phyloP scores from a whole-genome alignment of 2,329 filamentous ascomycete genomes.

The Aureobasidium leucospermi region DNA sequence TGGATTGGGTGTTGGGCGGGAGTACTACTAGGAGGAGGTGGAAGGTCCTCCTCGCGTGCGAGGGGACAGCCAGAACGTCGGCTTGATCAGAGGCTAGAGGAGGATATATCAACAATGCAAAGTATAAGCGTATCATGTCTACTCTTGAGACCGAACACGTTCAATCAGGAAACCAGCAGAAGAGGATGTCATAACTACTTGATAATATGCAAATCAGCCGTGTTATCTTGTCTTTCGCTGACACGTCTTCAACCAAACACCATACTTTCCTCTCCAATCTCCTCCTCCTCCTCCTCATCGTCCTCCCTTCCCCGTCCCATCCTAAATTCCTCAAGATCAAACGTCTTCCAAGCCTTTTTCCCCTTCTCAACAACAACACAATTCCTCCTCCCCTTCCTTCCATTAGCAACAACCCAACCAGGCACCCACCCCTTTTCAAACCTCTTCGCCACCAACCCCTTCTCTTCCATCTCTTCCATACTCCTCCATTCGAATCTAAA shows the following conservation, averaged over 20 bases:
- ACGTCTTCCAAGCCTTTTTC: background rate
- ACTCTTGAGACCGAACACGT: too few species aligned
- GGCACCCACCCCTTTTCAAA: constrained; percentile 5
- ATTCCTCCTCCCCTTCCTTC: background rate
- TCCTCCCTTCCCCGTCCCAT: background rate
- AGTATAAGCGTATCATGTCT: too few species aligned
- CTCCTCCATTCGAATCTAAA: background rate
- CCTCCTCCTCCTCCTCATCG: background rate
- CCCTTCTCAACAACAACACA: constrained; percentile 1
- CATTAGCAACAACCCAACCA: background rate
- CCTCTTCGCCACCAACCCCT: background rate
- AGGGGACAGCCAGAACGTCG: too few species aligned
- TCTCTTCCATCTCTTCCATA: background rate
- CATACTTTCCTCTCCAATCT: background rate
- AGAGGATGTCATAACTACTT: too few species aligned
- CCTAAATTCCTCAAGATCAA: constrained; percentile 3
- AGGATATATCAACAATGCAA: too few species aligned
- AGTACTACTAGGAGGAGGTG: too few species aligned
- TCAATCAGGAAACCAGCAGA: too few species aligned
- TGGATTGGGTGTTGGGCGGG: too few species aligned
- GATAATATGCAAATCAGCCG: too few species aligned
- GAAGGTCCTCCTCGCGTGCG: too few species aligned
- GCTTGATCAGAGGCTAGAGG: too few species aligned
- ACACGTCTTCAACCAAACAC: background rate
- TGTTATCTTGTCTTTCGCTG: too few species aligned